Base-by-base conservation (phyloP, 148 eudicot species). In the Rhododendron vialii region DNA sequence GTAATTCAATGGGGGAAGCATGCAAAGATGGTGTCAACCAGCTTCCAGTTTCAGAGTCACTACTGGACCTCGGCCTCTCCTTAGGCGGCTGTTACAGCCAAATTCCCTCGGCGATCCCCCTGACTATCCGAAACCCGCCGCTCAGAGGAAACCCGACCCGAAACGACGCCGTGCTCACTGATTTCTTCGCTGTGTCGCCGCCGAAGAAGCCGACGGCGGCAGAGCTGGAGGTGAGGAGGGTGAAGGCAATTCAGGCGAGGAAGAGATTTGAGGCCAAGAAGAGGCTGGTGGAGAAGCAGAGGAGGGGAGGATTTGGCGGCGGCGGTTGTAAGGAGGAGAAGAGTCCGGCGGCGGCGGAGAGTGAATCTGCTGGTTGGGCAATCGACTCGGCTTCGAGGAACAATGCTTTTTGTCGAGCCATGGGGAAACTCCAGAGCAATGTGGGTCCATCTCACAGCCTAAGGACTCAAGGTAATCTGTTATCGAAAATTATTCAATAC, bases 61-160 rank as follows among this genome's bases (percentile, higher is more conserved):
- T 22, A 35, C 11, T 57, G 18, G 83, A 81, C 69, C 83, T 81
- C 17, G 41, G 84, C n/a, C 84, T 82, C 74, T 82, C 84, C 38
- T n/a, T 82, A 71, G 84, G 84, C 6, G 75, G 84, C 13, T 82
- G 51, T 61, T 82, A 38, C 51, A 59, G 35, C 73, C 48, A 24
- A 33, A 59, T 10, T 59, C 55, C 63, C 75, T 30, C 20, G n/a
- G 24, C 17, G 22, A 61, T 61, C 57, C 61, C 38, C 83, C 38
- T n/a, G 1, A 20, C 41, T 4, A 57, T 55, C 20, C 63, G 2
- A 55, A 57, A n/a, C 24, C 3, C n/a, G 4, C 20, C 22, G 6
- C 61, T 17, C 20, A 17, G 20, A 1, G 20, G 61, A 55, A 55
- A 55, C 20, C 22, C 61, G 20, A 3, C 18, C 61, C 22, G 6